A percentile compares a stretch with the other conserved stretches of the same genome.
Evolutionary conservation across 2,329 filamentous ascomycete genomes (phyloP).

Genomic region (Trematosphaeria pertusa): DNA sequence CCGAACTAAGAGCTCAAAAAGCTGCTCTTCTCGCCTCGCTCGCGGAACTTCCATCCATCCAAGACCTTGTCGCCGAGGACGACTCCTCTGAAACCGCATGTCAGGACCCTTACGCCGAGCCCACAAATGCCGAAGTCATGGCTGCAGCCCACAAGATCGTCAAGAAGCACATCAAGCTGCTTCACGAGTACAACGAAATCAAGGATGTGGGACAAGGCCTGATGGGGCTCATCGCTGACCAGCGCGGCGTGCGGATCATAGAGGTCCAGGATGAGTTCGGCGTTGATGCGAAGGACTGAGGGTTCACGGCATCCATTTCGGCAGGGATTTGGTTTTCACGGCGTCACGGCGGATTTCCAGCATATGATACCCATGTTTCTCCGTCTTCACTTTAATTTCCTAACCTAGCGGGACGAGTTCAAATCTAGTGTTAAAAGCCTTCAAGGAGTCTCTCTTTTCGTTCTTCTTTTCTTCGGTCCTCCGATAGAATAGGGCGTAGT

Average conservation of each 20-base stretch:
- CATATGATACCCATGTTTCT: conserved; percentile 10
- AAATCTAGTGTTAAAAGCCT: too few relatives aligned
- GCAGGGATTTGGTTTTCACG: background rate
- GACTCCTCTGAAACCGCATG: conserved; percentile 24
- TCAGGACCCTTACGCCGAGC: conserved; percentile 25
- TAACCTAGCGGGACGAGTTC: background rate
- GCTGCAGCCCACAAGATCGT: conserved; percentile 61
- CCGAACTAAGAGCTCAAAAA: conserved; percentile 54
- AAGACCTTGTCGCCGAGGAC: conserved; percentile 43
- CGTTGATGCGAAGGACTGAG: conserved; percentile 53
- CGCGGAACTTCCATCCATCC: conserved; percentile 35
- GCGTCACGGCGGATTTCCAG: background rate
- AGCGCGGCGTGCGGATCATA: conserved; percentile 62
- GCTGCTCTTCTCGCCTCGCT: conserved; percentile 42
- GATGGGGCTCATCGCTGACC: conserved; percentile 71
- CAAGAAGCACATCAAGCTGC: conserved; percentile 67
- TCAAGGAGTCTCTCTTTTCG: too few relatives aligned
- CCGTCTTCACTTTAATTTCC: background rate
- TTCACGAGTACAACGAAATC: conserved; percentile 75
- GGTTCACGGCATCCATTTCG: background rate
- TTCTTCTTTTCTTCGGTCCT: too few relatives aligned
- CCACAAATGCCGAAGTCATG: conserved; percentile 41
- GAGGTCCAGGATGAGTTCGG: conserved; percentile 59
- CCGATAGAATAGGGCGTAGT: too few relatives aligned
- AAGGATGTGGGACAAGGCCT: conserved; percentile 71